Evolutionary conservation across 2,329 filamentous ascomycete species (phyloP).

Genomic region (Colletotrichum brevisporum): DNA sequence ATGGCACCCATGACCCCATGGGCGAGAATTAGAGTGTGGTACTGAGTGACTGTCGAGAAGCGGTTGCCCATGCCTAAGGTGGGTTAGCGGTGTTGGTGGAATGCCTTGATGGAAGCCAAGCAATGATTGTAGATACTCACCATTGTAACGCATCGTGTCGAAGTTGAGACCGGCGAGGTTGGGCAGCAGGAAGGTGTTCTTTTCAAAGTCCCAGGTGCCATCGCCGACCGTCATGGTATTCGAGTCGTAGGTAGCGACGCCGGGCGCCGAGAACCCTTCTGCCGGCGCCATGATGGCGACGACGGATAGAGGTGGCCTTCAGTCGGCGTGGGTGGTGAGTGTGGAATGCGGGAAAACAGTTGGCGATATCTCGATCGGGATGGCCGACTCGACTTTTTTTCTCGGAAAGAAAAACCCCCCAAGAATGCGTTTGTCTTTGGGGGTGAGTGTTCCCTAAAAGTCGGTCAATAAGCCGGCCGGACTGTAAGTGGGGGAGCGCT

Average conservation of each 20-base stretch:
- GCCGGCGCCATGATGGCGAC: slow-evolving; percentile 72
- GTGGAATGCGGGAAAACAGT: slow-evolving; percentile 24
- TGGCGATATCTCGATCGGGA: slow-evolving; percentile 12
- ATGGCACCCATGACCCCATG: slow-evolving; percentile 81
- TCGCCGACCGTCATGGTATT: slow-evolving; percentile 84
- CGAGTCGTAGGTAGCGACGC: slow-evolving; percentile 80
- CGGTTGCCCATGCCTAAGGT: slow-evolving; percentile 83
- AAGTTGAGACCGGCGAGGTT: slow-evolving; percentile 84
- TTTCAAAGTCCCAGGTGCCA: slow-evolving; percentile 85
- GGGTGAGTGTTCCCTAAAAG: slow-evolving; percentile 17
- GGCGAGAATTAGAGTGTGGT: slow-evolving; percentile 78
- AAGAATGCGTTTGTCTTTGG: slow-evolving; percentile 33
- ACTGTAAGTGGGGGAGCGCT: slow-evolving; percentile 26
- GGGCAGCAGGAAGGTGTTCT: slow-evolving; percentile 83
- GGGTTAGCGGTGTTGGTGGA: slow-evolving; percentile 39
- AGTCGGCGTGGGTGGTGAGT: slow-evolving; percentile 20
- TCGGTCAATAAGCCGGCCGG: slow-evolving; percentile 31
- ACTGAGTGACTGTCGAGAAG: slow-evolving; percentile 77
- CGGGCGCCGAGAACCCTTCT: slow-evolving; percentile 75
- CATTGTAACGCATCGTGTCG: slow-evolving; percentile 88
- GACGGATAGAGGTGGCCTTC: slow-evolving; percentile 43
- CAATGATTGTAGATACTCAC: slow-evolving; percentile 59
- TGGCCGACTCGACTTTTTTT: slow-evolving; percentile 19
- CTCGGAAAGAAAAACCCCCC: slow-evolving; percentile 10
- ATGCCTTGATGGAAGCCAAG: neutral